Percentiles rank a stretch among this genome's conserved stretches.
These are phyloP conservation scores for Penicillium oxalicum DNA, from an alignment of 2,329 filamentous ascomycete genomes.

Conservation along the genomic window DNA sequence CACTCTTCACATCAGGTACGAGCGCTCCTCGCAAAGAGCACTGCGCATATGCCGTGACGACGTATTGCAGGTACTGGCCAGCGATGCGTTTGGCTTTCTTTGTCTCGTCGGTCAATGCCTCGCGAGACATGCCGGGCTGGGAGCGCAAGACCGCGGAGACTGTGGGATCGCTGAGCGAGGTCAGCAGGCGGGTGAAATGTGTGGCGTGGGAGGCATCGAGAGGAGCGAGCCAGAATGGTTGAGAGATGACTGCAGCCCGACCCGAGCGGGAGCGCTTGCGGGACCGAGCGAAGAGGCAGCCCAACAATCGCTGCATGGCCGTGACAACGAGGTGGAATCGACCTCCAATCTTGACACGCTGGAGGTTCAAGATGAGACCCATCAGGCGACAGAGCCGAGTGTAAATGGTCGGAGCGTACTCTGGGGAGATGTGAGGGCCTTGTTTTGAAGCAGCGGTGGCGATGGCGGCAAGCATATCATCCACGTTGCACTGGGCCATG, in stretches of 20 bases:
- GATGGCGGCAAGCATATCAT: conserved; percentile 37
- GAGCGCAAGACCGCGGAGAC: conserved; percentile 47
- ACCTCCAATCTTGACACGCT: conserved; percentile 53
- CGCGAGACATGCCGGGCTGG: conserved; percentile 31
- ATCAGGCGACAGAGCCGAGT: conserved; percentile 50
- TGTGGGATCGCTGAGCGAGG: conserved; percentile 57
- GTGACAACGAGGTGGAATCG: conserved; percentile 55
- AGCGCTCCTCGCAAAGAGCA: conserved; percentile 48
- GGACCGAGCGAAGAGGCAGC: conserved; percentile 50
- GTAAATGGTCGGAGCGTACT: conserved; percentile 43
- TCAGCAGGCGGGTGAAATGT: conserved; percentile 51
- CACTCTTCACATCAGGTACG: conserved; percentile 48
- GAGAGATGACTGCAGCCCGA: conserved; percentile 20
- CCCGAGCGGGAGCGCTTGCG: conserved; percentile 28
- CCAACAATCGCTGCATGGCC: conserved; percentile 50
- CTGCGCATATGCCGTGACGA: conserved; percentile 53
- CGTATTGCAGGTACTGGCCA: conserved; percentile 52
- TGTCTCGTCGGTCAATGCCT: conserved; percentile 52
- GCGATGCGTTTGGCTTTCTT: conserved; percentile 54
- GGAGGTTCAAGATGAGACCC: conserved; percentile 49
- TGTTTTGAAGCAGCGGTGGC: conserved; percentile 31
- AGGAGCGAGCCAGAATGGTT: conserved; percentile 30
- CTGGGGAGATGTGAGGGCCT: conserved; percentile 28
- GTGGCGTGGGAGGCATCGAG: conserved; percentile 42
- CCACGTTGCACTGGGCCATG: conserved; percentile 43